phyloP scores from a whole-genome alignment of 2,329 filamentous ascomycete genomes.

The Mycogone perniciosa region DNA sequence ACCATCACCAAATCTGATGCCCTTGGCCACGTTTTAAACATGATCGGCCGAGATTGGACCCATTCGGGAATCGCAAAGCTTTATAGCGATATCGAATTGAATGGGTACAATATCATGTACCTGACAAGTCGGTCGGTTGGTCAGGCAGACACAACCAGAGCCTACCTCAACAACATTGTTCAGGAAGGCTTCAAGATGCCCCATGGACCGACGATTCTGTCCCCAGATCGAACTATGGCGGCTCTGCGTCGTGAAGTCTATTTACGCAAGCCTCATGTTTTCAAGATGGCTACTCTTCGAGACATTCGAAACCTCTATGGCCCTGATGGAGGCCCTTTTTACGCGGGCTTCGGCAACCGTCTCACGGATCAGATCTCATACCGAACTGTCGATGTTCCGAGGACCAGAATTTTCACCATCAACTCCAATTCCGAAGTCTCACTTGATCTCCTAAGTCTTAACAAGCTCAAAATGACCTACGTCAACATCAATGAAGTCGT shows the following conservation, averaged over 20 bases:
- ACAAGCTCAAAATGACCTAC: conserved; percentile 94
- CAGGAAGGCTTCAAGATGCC: conserved; percentile 85
- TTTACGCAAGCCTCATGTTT: conserved; percentile 91
- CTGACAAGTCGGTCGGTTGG: conserved; percentile 90
- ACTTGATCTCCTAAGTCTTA: conserved; percentile 80
- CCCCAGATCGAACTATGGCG: conserved; percentile 89
- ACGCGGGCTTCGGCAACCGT: conserved; percentile 93
- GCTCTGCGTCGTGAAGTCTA: conserved; percentile 90
- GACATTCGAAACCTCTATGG: conserved; percentile 89
- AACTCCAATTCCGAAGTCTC: conserved; percentile 96
- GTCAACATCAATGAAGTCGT: conserved; percentile 96
- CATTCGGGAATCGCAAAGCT: conserved; percentile 94
- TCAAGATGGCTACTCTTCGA: conserved; percentile 97
- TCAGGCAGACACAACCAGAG: conserved; percentile 81
- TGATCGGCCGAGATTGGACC: conserved; percentile 97
- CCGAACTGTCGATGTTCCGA: conserved; percentile 89
- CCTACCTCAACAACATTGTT: conserved; percentile 81
- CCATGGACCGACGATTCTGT: conserved; percentile 88
- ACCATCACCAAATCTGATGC: conserved; percentile 98
- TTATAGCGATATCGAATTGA: conserved; percentile 89
- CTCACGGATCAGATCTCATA: conserved; percentile 95
- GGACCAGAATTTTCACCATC: conserved; percentile 94
- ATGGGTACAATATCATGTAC: conserved; percentile 99
- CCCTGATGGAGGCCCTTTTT: conserved; percentile 74
- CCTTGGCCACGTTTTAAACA: conserved; percentile 87